phyloP scores from a whole-genome alignment of 75 land plant species.

The Picea sitchensis region DNA sequence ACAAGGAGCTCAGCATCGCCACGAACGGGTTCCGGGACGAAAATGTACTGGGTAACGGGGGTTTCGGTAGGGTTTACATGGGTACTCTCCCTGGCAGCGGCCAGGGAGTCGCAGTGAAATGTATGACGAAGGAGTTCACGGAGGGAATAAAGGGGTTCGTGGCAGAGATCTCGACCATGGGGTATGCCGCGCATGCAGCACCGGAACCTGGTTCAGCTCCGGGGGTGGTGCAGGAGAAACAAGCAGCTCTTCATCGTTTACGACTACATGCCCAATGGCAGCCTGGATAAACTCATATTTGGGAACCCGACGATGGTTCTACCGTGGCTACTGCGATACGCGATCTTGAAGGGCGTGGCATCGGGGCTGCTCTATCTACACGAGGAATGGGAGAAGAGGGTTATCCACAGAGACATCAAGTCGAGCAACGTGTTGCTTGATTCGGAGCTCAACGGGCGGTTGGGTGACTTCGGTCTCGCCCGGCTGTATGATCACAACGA shows the following conservation, averaged over 20 bases:
- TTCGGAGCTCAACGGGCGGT: slow-evolving; percentile 14
- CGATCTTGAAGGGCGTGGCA: too few relatives aligned
- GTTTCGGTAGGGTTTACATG: slow-evolving; percentile 46
- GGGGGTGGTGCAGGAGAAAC: slow-evolving; percentile 52
- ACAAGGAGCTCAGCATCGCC: slow-evolving; percentile 38
- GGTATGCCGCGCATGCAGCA: slow-evolving; percentile 56
- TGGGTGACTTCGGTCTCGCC: slow-evolving; percentile 24
- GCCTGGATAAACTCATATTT: slow-evolving; percentile 38
- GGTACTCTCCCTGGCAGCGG: slow-evolving; percentile 8
- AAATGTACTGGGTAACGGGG: slow-evolving; percentile 39
- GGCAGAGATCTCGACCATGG: slow-evolving; percentile 15
- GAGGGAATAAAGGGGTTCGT: too few relatives aligned
- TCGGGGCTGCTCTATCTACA: too few relatives aligned
- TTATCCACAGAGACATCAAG: slow-evolving; percentile 38
- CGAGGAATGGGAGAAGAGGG: slow-evolving; percentile 3
- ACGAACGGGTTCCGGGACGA: slow-evolving; percentile 41
- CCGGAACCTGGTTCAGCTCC: slow-evolving; percentile 56
- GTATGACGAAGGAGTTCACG: too few relatives aligned
- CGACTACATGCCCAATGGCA: slow-evolving; percentile 53
- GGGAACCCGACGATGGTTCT: background rate
- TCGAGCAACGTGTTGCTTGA: slow-evolving; percentile 23
- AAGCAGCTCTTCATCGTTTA: slow-evolving; percentile 38
- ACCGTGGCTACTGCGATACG: too few relatives aligned
- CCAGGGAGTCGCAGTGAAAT: too few relatives aligned
- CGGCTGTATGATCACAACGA: slow-evolving; percentile 15